A percentile compares a stretch with the other conserved stretches of the same genome.
phyloP scores from a whole-genome alignment of 2,329 filamentous ascomycete species.

The Aspergillus piperis region DNA sequence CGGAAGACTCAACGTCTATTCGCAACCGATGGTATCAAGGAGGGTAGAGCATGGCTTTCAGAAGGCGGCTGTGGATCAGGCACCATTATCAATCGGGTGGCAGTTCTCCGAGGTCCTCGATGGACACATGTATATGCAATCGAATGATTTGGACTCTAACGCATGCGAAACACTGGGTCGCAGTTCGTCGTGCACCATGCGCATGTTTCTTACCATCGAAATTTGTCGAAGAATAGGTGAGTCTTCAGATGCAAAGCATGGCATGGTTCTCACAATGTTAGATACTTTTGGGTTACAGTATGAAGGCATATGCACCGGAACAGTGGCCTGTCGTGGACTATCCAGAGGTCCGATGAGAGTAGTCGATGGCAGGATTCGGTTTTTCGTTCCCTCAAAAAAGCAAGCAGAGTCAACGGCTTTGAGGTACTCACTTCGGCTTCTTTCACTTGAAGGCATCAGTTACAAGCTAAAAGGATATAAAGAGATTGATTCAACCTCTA shows the following conservation, averaged over 20 bases:
- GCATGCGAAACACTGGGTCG: constrained; percentile 5
- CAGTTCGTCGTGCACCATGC: constrained; percentile 7
- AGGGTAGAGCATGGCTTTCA: too few relatives aligned
- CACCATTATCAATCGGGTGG: constrained; percentile 12
- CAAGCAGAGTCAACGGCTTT: constrained; percentile 10
- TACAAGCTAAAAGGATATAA: constrained; percentile 7
- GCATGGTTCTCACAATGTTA: not conserved
- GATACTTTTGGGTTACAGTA: not conserved
- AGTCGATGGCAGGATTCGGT: not conserved
- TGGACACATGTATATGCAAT: constrained; percentile 12
- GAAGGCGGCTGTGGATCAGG: not conserved
- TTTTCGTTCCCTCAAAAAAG: constrained; percentile 3
- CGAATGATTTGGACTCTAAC: not conserved
- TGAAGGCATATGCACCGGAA: constrained; percentile 9
- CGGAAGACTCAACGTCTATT: not conserved
- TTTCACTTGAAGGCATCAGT: constrained; percentile 8
- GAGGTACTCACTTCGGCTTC: constrained; percentile 3
- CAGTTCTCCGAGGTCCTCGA: constrained; percentile 20
- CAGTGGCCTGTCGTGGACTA: constrained; percentile 10
- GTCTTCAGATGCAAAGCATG: not conserved
- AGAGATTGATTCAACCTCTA: constrained; percentile 5
- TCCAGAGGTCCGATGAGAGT: constrained; percentile 4
- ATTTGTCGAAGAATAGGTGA: constrained; percentile 1
- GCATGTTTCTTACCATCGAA: constrained; percentile 13
- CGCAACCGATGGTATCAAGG: not conserved